Evolutionary conservation across 2,329 filamentous ascomycete genomes (phyloP), one percentile per base, ranked within the genome.

Genomic region (Colletotrichum theobromicola): DNA sequence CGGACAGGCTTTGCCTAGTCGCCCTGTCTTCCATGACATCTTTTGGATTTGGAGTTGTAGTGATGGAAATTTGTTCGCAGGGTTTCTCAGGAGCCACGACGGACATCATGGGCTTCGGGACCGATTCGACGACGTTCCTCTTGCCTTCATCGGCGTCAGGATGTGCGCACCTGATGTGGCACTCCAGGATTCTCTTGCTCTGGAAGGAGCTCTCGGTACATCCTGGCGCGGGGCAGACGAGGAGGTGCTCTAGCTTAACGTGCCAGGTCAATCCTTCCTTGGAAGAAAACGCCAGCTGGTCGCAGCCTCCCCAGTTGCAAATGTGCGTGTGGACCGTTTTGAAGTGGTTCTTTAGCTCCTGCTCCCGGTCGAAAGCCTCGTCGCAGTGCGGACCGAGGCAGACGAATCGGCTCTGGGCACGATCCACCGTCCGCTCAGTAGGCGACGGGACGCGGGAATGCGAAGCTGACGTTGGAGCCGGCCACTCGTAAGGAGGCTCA

Each of bases 181-280:
- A 81, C 28, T 81, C 79, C 2, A 88, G 77, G 5, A 83, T 72
- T n/a, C 82, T 82, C 7, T 76, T 77, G 50, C 68, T 83, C n/a
- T 78, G 76, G 46, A 86, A 85, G 1, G 78, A 76, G n/a, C 77
- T 78, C 64, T 86, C 84, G 37, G 80, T 78, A 69, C 86, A 88
- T 1, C 82, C 84, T 0, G 80, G 76, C 2, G 82, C 80, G 0
- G 86, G 86, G 34, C 86, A 88, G 30, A 84, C 77, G 32, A 87
- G 80, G 13, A 87, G 79, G 72, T 88, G 86, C 61, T 87, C 83
- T 24, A 79, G 79, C 70, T 87, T 86, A 50, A 88, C 84, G 72
- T 88, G 86, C 79, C 85, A 84, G 18, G 83, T 80, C 35, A 87
- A 81, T 10, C 82, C 84, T 37, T 83, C 82, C 16, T 80, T 80